These are phyloP conservation scores for Colletotrichum cordylinicola DNA, from an alignment of 2,329 filamentous ascomycete genomes.

Conservation along the genomic window DNA sequence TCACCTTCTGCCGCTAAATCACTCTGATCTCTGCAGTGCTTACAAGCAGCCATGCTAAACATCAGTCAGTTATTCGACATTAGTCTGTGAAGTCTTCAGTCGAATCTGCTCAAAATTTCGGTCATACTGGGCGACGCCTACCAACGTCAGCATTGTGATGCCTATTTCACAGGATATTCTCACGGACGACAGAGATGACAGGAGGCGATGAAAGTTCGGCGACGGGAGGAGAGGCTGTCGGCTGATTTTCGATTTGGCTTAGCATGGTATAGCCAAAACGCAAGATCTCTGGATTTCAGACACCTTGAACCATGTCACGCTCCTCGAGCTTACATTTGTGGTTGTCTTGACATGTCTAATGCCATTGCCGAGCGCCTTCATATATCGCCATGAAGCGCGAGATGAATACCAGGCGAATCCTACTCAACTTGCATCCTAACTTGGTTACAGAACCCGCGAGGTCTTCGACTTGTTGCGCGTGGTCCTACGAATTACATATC, in stretches of 20 bases:
- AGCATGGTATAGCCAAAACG: not conserved
- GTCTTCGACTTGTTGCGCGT: not conserved
- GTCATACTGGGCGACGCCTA: not conserved
- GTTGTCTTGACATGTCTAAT: not conserved
- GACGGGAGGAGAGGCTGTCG: not conserved
- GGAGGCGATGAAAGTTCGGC: not conserved
- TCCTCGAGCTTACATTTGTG: not conserved
- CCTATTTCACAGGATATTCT: not conserved
- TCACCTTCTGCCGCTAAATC: not conserved
- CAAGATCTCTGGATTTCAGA: not conserved
- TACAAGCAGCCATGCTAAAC: not conserved
- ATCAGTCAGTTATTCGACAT: not conserved
- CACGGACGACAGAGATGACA: not conserved
- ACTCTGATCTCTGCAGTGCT: not conserved
- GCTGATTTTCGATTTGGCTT: not conserved
- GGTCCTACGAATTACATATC: fast-evolving
- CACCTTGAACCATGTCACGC: not conserved
- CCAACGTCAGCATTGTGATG: not conserved
- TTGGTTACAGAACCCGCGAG: not conserved
- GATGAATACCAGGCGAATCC: no score
- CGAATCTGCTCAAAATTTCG: not conserved
- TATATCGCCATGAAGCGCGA: no score
- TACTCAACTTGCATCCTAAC: fast-evolving
- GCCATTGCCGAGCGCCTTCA: not conserved
- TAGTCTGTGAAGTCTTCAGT: not conserved